Conservation (phyloP, 192 early-diverging fungal species). For the Linnemannia zychae region DNA sequence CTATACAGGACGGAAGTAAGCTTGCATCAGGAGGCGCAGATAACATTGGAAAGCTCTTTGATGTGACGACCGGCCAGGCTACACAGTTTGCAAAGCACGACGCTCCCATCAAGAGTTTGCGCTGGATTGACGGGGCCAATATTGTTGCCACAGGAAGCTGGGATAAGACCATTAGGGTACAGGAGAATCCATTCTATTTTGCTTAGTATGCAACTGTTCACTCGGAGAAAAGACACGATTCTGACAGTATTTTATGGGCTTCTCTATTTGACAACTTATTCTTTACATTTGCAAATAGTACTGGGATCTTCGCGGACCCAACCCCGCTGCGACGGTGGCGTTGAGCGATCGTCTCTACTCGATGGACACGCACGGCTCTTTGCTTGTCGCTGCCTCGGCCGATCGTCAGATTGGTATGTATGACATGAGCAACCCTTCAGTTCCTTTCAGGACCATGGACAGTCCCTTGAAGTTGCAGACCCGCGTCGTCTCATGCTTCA, state of each 20-base stretch:
- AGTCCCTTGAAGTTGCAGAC: conserved; percentile 92
- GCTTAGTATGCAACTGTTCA: neutral
- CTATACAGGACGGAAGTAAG: conserved; percentile 87
- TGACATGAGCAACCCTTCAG: conserved; percentile 83
- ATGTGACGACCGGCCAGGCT: conserved; percentile 84
- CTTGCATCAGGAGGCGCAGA: conserved; percentile 93
- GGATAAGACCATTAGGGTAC: conserved; percentile 91
- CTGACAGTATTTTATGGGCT: neutral
- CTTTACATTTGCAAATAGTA: conserved; percentile 68
- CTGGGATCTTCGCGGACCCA: conserved; percentile 91
- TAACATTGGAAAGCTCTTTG: conserved; percentile 88
- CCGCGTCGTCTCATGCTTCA: conserved; percentile 85
- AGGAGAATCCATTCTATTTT: neutral
- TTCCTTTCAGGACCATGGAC: conserved; percentile 74
- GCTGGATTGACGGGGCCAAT: conserved; percentile 79
- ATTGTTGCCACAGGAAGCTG: conserved; percentile 93
- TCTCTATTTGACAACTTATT: neutral
- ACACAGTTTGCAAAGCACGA: conserved; percentile 93
- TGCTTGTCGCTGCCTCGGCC: conserved; percentile 93
- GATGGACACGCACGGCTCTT: conserved; percentile 83
- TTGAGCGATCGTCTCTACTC: conserved; percentile 92
- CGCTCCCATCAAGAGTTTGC: conserved; percentile 85
- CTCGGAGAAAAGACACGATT: neutral
- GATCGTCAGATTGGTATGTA: conserved; percentile 88
- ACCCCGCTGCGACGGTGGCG: conserved; percentile 77